Base-by-base conservation (phyloP, 1,284 basidiomycete species). In the Irpex rosettiformis region DNA sequence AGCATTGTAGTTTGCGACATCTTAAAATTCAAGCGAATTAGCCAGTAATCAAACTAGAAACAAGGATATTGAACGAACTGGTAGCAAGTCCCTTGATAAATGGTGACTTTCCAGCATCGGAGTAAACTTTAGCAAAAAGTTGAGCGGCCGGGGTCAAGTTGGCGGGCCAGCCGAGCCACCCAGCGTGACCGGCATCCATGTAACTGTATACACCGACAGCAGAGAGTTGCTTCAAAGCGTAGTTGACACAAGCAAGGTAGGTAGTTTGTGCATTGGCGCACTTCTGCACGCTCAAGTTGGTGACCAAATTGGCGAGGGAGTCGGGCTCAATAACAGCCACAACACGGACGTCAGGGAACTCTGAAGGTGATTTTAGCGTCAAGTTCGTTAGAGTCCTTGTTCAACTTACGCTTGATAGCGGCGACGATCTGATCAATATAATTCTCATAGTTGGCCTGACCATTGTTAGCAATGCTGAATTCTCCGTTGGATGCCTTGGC, bases 101-200 rank as follows among this genome's bases (percentile, higher is more conserved):
- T 21, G 74, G 61, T 18, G 83, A 81, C 22, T 75, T 76, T 29
- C 81, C 79, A 54, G 82, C 82, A 61, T 66, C 68, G 62, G 73
- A 73, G 72, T 76, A 85, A 52, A 85, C 71, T 60, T 77, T 66
- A 47, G 75, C 68, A 69, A 84, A 86, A 60, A 85, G 74, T 62
- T 78, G 72, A 33, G 83, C 84, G 55, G 83, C 83, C 55, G 84
- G 84, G 11, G 65, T 58, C 68, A 86, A 71, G 74, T 86, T 87
- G 52, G 83, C 83, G 61, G 82, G 73, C 84, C 84, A 86, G 51
- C 85, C 84, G 61, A 86, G 77, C 85, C 85, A 88, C 49, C 83
- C 84, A 53, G 83, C 83, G 64, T 86, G 83, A 42, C 84, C 84
- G 65, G 84, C 84, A 67, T 86, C 83, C 60, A 85, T 73, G 72